Evolutionary conservation across 164 flowering plant species (phyloP).

Genomic region (Saururus chinensis): DNA sequence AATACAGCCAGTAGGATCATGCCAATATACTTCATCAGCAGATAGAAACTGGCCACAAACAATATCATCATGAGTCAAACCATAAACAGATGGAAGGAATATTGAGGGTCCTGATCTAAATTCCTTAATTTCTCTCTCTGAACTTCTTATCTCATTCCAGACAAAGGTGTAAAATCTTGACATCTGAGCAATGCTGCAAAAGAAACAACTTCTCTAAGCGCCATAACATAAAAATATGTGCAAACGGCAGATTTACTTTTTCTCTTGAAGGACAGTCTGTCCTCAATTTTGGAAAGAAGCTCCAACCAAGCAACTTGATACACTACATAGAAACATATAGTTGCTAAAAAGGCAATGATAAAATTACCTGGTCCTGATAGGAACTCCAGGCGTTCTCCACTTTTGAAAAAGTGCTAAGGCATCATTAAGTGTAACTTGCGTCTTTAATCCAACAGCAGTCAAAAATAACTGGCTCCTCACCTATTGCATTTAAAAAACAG

Average conservation of each 20-base stretch:
- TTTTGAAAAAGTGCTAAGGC: slow-evolving; percentile 30
- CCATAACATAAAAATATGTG: neutral
- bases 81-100: slow-evolving; percentile 55
- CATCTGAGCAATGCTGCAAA: slow-evolving; percentile 74
- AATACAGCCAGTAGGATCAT: slow-evolving; percentile 57
- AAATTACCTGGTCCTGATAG: slow-evolving; percentile 69
- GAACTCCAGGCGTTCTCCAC: slow-evolving; percentile 38
- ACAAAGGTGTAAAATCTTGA: slow-evolving; percentile 61
- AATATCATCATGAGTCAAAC: slow-evolving; percentile 31
- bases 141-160: slow-evolving; percentile 44
- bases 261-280: no score
- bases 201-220: slow-evolving; percentile 2
- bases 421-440: slow-evolving; percentile 57
- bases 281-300: no score
- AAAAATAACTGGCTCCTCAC: slow-evolving; percentile 46
- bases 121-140: slow-evolving; percentile 28
- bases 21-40: slow-evolving; percentile 67
- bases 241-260: neutral
- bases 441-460: slow-evolving; percentile 61
- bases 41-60: slow-evolving; percentile 58
- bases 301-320: no score
- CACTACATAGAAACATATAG: neutral
- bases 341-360: no score
- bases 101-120: slow-evolving; percentile 49
- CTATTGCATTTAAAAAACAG: slow-evolving; percentile 23